A percentile compares a stretch with the other conserved stretches of the same genome.
These are phyloP conservation scores for Sugiyamaella xylanicola DNA, from an alignment of 1,139 yeast genomes.

Conservation along the genomic window DNA sequence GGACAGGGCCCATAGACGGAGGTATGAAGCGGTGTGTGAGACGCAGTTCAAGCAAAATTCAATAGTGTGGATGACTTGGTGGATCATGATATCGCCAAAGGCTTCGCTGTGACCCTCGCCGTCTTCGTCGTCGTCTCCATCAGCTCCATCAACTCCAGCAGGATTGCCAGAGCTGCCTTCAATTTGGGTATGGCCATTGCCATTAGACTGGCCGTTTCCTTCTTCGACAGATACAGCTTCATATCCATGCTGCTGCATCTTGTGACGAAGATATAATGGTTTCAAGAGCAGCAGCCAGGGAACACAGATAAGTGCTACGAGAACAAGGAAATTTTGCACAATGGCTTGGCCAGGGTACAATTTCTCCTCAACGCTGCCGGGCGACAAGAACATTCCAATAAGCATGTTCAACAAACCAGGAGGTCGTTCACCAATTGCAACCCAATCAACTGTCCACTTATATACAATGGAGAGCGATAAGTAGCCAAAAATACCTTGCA, in stretches of 20 bases:
- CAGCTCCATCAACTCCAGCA: constrained; percentile 22
- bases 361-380: constrained; percentile 83
- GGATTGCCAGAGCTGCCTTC: constrained; percentile 31
- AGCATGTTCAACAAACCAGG: constrained; percentile 95
- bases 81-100: constrained; percentile 93
- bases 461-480: constrained; percentile 79
- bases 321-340: constrained; percentile 71
- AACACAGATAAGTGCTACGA: constrained; percentile 83
- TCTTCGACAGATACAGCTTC: constrained; percentile 37
- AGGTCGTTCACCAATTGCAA: constrained; percentile 69
- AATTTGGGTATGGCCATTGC: constrained; percentile 16
- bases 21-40: constrained; percentile 96
- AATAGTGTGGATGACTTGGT: constrained; percentile 97
- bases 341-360: constrained; percentile 81
- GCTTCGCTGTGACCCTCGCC: constrained; percentile 50
- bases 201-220: constrained; percentile 33
- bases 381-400: constrained; percentile 92
- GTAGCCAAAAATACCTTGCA: constrained; percentile 96
- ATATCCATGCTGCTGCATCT: constrained; percentile 42
- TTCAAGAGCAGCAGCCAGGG: constrained; percentile 91
- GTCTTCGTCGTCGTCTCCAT: constrained; percentile 39
- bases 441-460: constrained; percentile 96
- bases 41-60: constrained; percentile 98
- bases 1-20: constrained; percentile 95
- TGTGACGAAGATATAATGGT: constrained; percentile 70